Evolutionary conservation across 2,329 filamentous ascomycete genomes (phyloP).

Genomic region (Diaporthe velutina): DNA sequence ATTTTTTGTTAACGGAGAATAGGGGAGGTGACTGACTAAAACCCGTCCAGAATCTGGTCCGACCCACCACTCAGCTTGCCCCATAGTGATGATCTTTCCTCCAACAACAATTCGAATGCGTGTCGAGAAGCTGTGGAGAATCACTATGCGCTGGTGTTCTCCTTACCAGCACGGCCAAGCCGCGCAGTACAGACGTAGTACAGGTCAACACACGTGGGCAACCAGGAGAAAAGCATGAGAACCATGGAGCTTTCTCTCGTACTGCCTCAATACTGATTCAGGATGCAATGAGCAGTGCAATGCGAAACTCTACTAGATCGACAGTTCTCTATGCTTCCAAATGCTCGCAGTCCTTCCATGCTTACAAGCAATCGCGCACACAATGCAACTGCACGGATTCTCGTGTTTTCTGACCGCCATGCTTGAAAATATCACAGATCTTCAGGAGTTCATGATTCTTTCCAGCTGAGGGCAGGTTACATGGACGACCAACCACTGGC

Average conservation of each 20-base stretch:
- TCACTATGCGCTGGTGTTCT: too few species aligned
- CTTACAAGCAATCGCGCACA: background rate
- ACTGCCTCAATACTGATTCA: background rate
- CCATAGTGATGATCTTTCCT: constrained; percentile 15
- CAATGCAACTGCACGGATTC: background rate
- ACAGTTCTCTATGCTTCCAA: background rate
- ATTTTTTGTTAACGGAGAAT: background rate
- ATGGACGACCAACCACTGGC: too few species aligned
- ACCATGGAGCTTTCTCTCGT: background rate
- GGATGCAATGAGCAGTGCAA: background rate
- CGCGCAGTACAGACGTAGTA: background rate
- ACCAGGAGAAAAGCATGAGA: background rate
- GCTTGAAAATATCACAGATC: background rate
- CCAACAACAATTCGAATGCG: background rate
- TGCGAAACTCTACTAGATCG: background rate
- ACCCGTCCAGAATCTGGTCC: background rate
- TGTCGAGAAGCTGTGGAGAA: background rate
- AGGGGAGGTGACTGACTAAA: constrained; percentile 14
- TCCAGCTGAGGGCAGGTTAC: background rate
- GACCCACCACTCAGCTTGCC: constrained; percentile 27
- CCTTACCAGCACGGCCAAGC: background rate
- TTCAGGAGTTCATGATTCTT: background rate
- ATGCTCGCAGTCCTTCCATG: background rate
- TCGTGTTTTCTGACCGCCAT: background rate
- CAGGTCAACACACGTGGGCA: background rate